Conservation (phyloP, 2,329 filamentous ascomycete species). For the Ophiostoma sp. region DNA sequence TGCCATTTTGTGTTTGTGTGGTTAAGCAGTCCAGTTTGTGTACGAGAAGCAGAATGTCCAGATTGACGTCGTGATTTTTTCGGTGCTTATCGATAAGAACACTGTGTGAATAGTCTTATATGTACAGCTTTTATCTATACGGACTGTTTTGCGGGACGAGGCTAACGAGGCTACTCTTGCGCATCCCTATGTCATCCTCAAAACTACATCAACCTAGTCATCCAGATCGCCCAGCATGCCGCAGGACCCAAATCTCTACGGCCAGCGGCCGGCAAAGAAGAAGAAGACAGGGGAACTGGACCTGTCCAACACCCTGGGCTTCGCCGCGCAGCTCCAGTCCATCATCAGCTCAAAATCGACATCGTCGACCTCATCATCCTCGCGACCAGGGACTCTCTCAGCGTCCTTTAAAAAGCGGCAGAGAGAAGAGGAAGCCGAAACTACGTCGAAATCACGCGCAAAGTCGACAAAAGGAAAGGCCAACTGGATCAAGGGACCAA, state of each 20-base stretch:
- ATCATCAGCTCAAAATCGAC: constrained; percentile 49
- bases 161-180: not conserved
- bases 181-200: not conserved
- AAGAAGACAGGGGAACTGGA: constrained; percentile 59
- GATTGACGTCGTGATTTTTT: constrained; percentile 15
- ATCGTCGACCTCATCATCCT: constrained; percentile 31
- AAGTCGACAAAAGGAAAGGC: constrained; percentile 25
- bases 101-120: not conserved
- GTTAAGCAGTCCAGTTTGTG: not conserved
- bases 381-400: constrained; percentile 24
- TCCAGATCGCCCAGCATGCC: constrained; percentile 41
- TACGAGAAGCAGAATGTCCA: not conserved
- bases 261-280: constrained; percentile 64
- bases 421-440: not conserved
- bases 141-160: not conserved
- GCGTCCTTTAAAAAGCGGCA: not conserved
- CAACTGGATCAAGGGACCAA: constrained; percentile 26
- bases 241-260: constrained; percentile 69
- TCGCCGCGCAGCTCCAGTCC: constrained; percentile 79
- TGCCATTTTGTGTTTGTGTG: constrained; percentile 18
- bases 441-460: not conserved
- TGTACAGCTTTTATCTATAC: not conserved
- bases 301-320: constrained; percentile 69
- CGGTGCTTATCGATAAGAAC: constrained; percentile 22
- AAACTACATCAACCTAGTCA: not conserved